Evolutionary conservation across 78 protist species (phyloP), one percentile per base, ranked within the genome.

Genomic region (Goniomonas avonlea): DNA sequence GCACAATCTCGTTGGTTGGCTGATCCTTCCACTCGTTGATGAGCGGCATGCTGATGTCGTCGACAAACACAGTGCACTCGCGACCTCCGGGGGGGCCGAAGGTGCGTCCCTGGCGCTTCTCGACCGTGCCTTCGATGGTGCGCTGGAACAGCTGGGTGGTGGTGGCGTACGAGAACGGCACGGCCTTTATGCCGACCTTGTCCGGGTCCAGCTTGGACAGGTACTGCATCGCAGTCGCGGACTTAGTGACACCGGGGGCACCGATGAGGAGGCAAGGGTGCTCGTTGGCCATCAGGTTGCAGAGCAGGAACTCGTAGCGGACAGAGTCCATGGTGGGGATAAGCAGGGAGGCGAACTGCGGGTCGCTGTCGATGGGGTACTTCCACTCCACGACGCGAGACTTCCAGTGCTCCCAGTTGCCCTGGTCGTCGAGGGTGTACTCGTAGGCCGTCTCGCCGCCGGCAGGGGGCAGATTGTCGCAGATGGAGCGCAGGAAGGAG

Each of bases 1-100:
- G 90, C 74, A 91, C 88, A 3, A 85, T 76, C 80, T 91, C 97
- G 65, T 80, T 81, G 32, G 97, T 89, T 32, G 43, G 3, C 85
- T 88, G 92, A 50, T 87, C 94, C 31, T 89, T 91, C 92, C 93
- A 91, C 50, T 34, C 82, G 91, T 94, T 88, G 84, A 84, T 66
- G 32, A 56, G 79, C 17, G 97, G 97, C 93, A 91, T 88, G 56
- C 76, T 78, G 74, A 91, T 41, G 65, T 94, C 94, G 83, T 94
- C 97, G 59, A 94, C 8, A 73, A 94, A 89, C 39, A 85, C 31
- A 37, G 77, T 9, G 77, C 86, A 37, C 39, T 50, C 17, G 55
- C 53, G 60, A 15, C 86, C 79, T 13, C 83, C 83, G 21, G 88
- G 87, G 5, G 97, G 97, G 5, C 91, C 94, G 38, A 56, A 91